These are phyloP conservation scores for Polygonum aviculare DNA, from an alignment of 148 eudicot genomes.

Conservation along the genomic window DNA sequence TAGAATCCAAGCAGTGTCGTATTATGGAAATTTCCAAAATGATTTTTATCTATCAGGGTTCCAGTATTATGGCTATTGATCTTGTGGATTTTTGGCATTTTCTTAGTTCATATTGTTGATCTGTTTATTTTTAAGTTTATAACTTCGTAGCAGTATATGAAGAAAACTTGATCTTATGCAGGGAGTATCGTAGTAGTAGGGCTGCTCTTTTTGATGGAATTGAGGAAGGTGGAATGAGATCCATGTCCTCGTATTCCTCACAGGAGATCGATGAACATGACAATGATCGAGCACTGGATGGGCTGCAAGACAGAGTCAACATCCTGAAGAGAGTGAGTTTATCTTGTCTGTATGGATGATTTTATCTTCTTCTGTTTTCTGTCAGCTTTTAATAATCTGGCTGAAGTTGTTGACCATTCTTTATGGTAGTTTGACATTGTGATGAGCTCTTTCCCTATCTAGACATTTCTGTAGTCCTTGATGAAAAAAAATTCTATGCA, in stretches of 20 bases:
- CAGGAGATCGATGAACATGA: slow-evolving; percentile 92
- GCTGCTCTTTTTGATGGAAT: slow-evolving; percentile 70
- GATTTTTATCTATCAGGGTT: background rate
- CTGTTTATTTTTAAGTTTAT: background rate
- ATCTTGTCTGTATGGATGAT: background rate
- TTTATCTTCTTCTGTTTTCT: background rate
- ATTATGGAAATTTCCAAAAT: background rate
- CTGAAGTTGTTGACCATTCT: background rate
- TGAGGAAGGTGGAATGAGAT: slow-evolving; percentile 96
- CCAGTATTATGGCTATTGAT: background rate
- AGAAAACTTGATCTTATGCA: slow-evolving; percentile 20
- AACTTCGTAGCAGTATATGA: background rate
- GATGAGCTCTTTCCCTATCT: background rate
- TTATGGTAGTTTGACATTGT: background rate
- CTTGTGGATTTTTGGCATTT: background rate
- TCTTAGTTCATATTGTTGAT: background rate
- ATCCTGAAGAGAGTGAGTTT: slow-evolving; percentile 77
- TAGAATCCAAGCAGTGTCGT: background rate
- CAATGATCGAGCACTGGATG: slow-evolving; percentile 75
- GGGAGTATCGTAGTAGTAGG: slow-evolving; percentile 65
- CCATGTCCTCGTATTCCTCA: slow-evolving; percentile 62
- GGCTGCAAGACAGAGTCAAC: slow-evolving; percentile 79
- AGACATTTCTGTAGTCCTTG: background rate
- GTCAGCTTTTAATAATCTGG: background rate
- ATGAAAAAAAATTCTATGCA: background rate